Evolutionary conservation across 2,329 filamentous ascomycete genomes (phyloP).

Genomic region (Zymoseptoria crescenta): DNA sequence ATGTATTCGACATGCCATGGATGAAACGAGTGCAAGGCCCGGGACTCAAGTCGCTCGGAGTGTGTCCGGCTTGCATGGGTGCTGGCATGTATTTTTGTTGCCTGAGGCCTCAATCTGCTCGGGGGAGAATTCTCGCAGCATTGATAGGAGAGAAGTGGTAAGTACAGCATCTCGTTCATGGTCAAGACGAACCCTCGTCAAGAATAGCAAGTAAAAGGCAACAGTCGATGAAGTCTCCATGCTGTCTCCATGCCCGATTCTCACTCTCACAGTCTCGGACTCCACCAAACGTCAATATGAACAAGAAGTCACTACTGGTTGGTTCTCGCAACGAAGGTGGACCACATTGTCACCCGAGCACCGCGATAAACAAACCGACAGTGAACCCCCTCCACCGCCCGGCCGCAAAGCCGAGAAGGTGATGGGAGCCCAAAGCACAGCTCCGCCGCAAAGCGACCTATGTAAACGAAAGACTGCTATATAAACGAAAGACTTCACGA

Average conservation of each 20-base stretch:
- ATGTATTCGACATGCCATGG: background rate
- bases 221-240: too few relatives aligned
- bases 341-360: slow-evolving; percentile 1
- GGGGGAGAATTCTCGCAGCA: background rate
- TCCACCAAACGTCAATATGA: too few relatives aligned
- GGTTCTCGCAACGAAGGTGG: background rate
- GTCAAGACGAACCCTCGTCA: too few relatives aligned
- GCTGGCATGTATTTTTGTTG: background rate
- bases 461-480: background rate
- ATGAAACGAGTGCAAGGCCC: background rate
- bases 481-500: background rate
- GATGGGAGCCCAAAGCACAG: background rate
- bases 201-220: too few relatives aligned
- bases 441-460: background rate
- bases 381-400: background rate
- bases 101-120: background rate
- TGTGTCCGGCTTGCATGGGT: background rate
- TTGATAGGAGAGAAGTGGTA: background rate
- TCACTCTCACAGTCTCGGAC: background rate
- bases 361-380: background rate
- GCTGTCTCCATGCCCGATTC: too few relatives aligned
- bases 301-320: background rate
- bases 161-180: background rate
- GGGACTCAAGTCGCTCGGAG: background rate
- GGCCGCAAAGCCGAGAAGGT: background rate